A percentile compares a stretch with the other conserved stretches of the same genome.
Conservation (phyloP, 768 basidiomycete genomes). For the Auriscalpium vulgare region DNA sequence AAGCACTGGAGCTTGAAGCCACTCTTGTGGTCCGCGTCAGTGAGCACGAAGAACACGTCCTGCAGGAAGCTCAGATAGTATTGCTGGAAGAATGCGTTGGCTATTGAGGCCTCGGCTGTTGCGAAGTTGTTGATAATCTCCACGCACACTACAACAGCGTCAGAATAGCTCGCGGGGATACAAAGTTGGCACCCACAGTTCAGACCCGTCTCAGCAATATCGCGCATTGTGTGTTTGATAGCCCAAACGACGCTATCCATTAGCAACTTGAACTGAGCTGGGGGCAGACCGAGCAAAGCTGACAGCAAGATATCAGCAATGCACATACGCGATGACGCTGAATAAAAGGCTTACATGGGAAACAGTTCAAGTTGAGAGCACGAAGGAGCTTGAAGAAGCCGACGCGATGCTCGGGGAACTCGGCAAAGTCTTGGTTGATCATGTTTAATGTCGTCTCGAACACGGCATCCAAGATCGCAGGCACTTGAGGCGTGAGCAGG, state of each 20-base stretch:
- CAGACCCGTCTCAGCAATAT: constrained; percentile 88
- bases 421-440: constrained; percentile 99
- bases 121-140: constrained; percentile 97
- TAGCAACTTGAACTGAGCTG: constrained; percentile 90
- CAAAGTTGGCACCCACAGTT: constrained; percentile 44
- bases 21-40: constrained; percentile 97
- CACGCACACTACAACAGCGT: constrained; percentile 56
- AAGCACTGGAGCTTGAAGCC: constrained; percentile 94
- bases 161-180: constrained; percentile 2
- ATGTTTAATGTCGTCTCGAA: constrained; percentile 96
- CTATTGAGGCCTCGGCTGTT: constrained; percentile 64
- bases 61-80: constrained; percentile 91
- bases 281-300: constrained; percentile 85
- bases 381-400: constrained; percentile 96
- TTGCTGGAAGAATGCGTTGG: constrained; percentile 92
- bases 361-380: constrained; percentile 88
- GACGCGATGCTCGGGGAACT: constrained; percentile 94
- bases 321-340: neutral
- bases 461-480: constrained; percentile 91
- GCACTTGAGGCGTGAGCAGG: constrained; percentile 35
- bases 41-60: constrained; percentile 95
- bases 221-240: constrained; percentile 98
- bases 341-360: constrained; percentile 64
- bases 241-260: constrained; percentile 99
- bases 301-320: neutral